phyloP scores from a whole-genome alignment of 2,329 filamentous ascomycete genomes.

The Helotiales sp. region DNA sequence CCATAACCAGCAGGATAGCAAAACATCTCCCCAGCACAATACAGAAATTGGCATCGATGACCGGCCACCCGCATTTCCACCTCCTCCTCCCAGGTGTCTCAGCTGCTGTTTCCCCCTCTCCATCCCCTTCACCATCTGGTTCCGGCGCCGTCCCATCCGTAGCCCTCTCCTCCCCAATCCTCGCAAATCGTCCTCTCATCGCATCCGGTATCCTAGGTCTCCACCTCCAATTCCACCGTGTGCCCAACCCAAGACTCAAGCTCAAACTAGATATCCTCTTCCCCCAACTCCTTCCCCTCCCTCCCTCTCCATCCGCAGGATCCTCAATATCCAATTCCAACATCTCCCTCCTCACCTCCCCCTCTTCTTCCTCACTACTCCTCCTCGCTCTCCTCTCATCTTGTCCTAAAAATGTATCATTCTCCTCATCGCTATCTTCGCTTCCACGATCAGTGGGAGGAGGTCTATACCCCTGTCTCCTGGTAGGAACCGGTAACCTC shows the following conservation, averaged over 20 bases:
- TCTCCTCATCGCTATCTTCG: constrained; percentile 31
- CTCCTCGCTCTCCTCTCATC: constrained; percentile 51
- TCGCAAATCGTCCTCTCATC: background rate
- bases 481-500: constrained; percentile 40
- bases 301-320: constrained; percentile 44
- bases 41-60: constrained; percentile 40
- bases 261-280: constrained; percentile 37
- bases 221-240: constrained; percentile 28
- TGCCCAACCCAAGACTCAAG: background rate
- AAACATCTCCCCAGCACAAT: constrained; percentile 72
- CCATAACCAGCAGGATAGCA: constrained; percentile 72
- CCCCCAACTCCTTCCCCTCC: constrained; percentile 27
- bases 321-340: constrained; percentile 88
- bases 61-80: constrained; percentile 23
- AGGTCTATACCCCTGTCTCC: constrained; percentile 65
- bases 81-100: background rate
- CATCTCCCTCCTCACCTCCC: constrained; percentile 75
- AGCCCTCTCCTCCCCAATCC: background rate
- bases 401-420: constrained; percentile 50
- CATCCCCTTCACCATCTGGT: background rate
- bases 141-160: background rate
- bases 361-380: constrained; percentile 49
- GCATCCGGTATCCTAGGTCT: constrained; percentile 21
- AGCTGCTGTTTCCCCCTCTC: background rate
- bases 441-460: constrained; percentile 70